Conservation (phyloP, 2,329 filamentous ascomycete genomes). For the Penicillium sp. region DNA sequence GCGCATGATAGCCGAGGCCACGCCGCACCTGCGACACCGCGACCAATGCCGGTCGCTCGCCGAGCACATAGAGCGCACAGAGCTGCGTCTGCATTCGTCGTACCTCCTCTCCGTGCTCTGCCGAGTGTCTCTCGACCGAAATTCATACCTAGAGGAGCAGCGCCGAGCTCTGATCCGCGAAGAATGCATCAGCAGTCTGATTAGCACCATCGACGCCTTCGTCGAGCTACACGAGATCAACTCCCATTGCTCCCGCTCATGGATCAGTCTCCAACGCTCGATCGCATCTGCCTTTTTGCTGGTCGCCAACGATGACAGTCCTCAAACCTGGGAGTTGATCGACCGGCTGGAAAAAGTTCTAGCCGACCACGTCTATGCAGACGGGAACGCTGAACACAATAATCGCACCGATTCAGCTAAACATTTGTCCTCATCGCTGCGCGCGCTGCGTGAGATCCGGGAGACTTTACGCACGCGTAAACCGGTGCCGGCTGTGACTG, state of each 20-base stretch:
- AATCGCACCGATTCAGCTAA: constrained; percentile 43
- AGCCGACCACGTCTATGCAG: constrained; percentile 41
- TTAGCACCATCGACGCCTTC: constrained; percentile 61
- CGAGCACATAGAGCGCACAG: constrained; percentile 64
- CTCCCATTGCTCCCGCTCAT: constrained; percentile 47
- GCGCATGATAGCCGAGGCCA: constrained; percentile 60
- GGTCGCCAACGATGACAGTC: constrained; percentile 38
- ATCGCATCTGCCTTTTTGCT: constrained; percentile 52
- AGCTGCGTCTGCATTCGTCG: constrained; percentile 65
- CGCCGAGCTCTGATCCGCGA: constrained; percentile 50
- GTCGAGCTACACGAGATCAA: constrained; percentile 56
- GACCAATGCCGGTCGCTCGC: constrained; percentile 45
- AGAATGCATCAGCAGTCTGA: constrained; percentile 60
- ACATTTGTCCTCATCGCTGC: constrained; percentile 42
- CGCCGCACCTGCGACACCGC: constrained; percentile 61
- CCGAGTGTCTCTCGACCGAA: constrained; percentile 57
- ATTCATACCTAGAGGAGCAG: constrained; percentile 49
- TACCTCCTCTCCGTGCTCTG: constrained; percentile 66
- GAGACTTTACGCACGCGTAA: constrained; percentile 35
- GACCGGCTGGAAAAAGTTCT: constrained; percentile 39
- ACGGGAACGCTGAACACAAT: constrained; percentile 32
- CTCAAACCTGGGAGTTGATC: constrained; percentile 38
- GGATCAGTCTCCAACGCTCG: constrained; percentile 50
- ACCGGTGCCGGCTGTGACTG: not conserved
- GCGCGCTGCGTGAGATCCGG: constrained; percentile 41